Evolutionary conservation across 345 rosid genomes (phyloP).

Genomic region (Citrus reticulata): DNA sequence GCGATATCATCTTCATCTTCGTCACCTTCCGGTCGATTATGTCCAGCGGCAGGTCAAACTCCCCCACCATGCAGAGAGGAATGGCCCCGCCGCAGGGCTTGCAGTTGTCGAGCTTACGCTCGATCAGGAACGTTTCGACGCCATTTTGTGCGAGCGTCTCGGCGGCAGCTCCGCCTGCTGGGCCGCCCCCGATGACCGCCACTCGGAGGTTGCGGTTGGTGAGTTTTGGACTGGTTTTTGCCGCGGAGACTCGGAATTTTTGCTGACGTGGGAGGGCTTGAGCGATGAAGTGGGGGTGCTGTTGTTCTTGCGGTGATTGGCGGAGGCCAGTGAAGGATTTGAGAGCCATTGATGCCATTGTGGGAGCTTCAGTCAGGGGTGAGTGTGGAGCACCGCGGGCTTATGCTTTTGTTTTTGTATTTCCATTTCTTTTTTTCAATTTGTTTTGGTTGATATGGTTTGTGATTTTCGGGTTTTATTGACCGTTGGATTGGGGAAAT

Average conservation of each 20-base stretch:
- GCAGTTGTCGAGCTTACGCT: conserved; percentile 87
- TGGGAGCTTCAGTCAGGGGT: not conserved
- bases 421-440: not conserved
- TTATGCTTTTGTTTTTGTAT: not conserved
- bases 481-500: conserved; percentile 43
- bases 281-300: conserved; percentile 25
- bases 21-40: conserved; percentile 86
- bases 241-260: conserved; percentile 32
- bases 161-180: conserved; percentile 81
- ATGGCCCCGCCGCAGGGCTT: conserved; percentile 97
- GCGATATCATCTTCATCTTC: conserved; percentile 96
- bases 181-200: conserved; percentile 93
- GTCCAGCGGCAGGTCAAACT: conserved; percentile 87
- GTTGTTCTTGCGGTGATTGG: conserved; percentile 33
- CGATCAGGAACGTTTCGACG: conserved; percentile 75
- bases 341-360: conserved; percentile 61
- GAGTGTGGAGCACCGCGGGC: not conserved
- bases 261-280: conserved; percentile 14
- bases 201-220: conserved; percentile 73
- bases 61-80: conserved; percentile 96
- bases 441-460: conserved; percentile 51
- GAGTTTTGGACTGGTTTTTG: conserved; percentile 59
- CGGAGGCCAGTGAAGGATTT: conserved; percentile 82
- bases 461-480: conserved; percentile 23
- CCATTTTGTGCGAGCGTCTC: conserved; percentile 87